Conservation (phyloP, 352 stramenopile species). For the Pythium folliculosum region DNA sequence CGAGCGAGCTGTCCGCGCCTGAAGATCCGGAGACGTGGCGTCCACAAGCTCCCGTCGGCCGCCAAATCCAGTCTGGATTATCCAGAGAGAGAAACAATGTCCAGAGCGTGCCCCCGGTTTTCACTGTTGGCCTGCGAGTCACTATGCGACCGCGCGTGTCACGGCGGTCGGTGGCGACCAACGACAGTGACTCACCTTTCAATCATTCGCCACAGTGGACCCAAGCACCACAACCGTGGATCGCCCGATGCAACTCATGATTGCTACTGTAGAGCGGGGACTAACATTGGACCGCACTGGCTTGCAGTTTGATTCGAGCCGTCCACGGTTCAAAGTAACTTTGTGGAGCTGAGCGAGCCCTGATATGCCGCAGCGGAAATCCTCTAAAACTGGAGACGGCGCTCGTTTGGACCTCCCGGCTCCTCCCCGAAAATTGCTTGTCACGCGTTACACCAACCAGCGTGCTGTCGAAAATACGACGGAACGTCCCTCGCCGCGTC, state of each 20-base stretch:
- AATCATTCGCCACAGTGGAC: background rate
- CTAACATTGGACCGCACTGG: background rate
- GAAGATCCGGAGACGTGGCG: background rate
- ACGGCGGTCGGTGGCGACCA: background rate
- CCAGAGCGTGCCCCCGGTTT: background rate
- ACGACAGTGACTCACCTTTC: background rate
- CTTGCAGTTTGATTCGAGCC: slow-evolving; percentile 1
- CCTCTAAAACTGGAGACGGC: no score
- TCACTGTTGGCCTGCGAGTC: background rate
- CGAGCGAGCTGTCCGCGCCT: background rate
- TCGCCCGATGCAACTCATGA: background rate
- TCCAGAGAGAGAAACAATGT: background rate
- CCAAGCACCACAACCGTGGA: background rate
- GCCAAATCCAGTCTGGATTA: no score
- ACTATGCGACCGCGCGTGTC: background rate
- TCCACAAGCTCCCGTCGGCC: background rate
- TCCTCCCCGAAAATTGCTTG: no score
- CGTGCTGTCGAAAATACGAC: no score
- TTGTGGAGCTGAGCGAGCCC: background rate
- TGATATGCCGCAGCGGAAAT: background rate
- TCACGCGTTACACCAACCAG: no score
- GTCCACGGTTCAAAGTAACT: background rate
- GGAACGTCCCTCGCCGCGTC: no score
- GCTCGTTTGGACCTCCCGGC: no score
- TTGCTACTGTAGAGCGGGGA: no score